Percentiles rank a stretch among this genome's conserved stretches.
These are phyloP conservation scores for Pythium insidiosum DNA, from an alignment of 352 stramenopile species.

Conservation along the genomic window DNA sequence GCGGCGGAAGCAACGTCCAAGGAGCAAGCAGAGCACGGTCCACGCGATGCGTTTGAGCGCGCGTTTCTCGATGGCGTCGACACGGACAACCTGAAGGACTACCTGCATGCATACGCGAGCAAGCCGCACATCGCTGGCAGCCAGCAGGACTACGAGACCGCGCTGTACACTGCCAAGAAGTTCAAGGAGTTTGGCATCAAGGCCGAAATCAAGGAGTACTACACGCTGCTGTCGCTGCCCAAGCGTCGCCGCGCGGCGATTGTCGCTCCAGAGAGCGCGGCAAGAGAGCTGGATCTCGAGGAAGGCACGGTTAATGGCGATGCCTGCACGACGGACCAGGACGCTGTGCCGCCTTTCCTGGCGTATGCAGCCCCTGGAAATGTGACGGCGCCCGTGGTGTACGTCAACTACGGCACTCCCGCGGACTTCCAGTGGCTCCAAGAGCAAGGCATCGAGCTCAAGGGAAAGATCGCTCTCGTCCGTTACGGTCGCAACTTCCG, in stretches of 20 bases:
- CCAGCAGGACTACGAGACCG: conserved; percentile 47
- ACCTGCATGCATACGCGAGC: conserved; percentile 39
- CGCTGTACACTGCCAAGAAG: conserved; percentile 37
- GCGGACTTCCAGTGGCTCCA: conserved; percentile 78
- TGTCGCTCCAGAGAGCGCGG: conserved; percentile 21
- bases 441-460: conserved; percentile 51
- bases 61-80: conserved; percentile 26
- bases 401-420: conserved; percentile 82
- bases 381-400: conserved; percentile 69
- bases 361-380: conserved; percentile 77
- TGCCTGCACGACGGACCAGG: conserved; percentile 41
- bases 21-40: no score
- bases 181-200: conserved; percentile 23
- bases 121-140: conserved; percentile 34
- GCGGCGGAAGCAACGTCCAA: conserved; percentile 9
- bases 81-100: conserved; percentile 21
- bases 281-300: conserved; percentile 44
- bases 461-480: conserved; percentile 77
- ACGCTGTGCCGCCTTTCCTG: conserved; percentile 67
- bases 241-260: conserved; percentile 33
- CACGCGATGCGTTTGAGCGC: no score
- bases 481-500: conserved; percentile 78
- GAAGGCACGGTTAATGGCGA: conserved; percentile 50
- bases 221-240: conserved; percentile 57
- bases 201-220: conserved; percentile 34